Percentiles rank a stretch among this genome's conserved stretches.
These are phyloP conservation scores for Vaccinium vitisidaea DNA, from an alignment of 148 eudicot genomes.

Conservation along the genomic window DNA sequence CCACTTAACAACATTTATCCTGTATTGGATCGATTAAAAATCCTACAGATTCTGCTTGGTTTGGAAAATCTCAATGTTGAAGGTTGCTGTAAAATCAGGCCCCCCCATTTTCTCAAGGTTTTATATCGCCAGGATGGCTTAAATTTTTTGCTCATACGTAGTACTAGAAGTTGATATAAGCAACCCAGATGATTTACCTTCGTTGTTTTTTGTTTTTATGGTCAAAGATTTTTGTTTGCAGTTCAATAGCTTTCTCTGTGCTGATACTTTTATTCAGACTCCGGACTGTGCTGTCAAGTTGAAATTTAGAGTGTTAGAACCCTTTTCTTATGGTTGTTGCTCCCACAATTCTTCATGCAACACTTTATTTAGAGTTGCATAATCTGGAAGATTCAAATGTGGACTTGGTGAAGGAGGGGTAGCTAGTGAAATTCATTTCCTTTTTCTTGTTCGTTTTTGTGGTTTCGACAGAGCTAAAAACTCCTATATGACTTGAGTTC, in stretches of 20 bases:
- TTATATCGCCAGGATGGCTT: slow-evolving; percentile 11
- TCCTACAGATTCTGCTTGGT: slow-evolving; percentile 69
- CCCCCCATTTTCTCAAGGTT: slow-evolving; percentile 80
- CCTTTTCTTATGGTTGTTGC: background rate
- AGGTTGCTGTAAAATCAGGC: slow-evolving; percentile 61
- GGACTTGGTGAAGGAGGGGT: background rate
- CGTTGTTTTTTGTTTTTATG: too few species aligned
- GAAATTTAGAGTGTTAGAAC: background rate
- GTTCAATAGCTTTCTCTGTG: background rate
- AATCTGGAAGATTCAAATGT: background rate
- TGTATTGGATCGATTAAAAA: slow-evolving; percentile 74
- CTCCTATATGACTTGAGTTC: background rate
- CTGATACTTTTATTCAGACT: background rate
- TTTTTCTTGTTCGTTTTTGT: background rate
- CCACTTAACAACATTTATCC: slow-evolving; percentile 70
- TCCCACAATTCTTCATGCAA: background rate
- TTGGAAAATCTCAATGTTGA: slow-evolving; percentile 48
- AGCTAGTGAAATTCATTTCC: background rate
- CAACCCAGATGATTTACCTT: background rate
- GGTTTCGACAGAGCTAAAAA: background rate
- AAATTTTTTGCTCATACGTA: background rate
- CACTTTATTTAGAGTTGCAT: background rate
- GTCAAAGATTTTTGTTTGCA: background rate
- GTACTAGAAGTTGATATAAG: slow-evolving; percentile 7
- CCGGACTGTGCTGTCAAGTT: background rate